These are phyloP conservation scores for Cardamine occulta DNA, from an alignment of 345 rosid species.

Conservation along the genomic window DNA sequence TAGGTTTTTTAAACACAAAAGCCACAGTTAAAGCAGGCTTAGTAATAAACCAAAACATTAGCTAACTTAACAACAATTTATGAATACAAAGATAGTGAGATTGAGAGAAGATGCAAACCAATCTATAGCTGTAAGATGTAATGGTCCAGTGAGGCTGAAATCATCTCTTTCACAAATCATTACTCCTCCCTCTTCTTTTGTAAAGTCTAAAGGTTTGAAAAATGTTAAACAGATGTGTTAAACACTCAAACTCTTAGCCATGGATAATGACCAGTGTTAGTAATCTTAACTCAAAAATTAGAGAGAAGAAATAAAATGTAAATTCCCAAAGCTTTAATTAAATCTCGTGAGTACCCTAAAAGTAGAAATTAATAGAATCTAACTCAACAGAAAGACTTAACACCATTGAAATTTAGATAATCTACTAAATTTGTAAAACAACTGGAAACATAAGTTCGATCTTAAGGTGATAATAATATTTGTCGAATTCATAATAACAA, in stretches of 20 bases:
- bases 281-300: background rate
- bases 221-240: background rate
- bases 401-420: background rate
- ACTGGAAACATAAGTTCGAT: constrained; percentile 8
- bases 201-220: background rate
- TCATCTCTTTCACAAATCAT: constrained; percentile 74
- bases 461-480: background rate
- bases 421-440: background rate
- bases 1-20: background rate
- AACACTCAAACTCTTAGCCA: background rate
- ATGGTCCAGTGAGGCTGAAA: constrained; percentile 71
- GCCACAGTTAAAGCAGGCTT: background rate
- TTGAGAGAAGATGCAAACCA: constrained; percentile 50
- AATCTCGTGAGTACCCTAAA: background rate
- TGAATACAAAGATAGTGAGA: background rate
- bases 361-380: background rate
- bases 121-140: constrained; percentile 63
- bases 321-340: background rate
- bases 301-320: background rate
- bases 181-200: constrained; percentile 25
- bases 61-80: background rate
- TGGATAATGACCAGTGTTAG: background rate
- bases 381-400: background rate
- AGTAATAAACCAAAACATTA: constrained; percentile 11
- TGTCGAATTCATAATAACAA: background rate